Evolutionary conservation across 2,329 filamentous ascomycete genomes (phyloP).

Genomic region (Xylaria sp.): DNA sequence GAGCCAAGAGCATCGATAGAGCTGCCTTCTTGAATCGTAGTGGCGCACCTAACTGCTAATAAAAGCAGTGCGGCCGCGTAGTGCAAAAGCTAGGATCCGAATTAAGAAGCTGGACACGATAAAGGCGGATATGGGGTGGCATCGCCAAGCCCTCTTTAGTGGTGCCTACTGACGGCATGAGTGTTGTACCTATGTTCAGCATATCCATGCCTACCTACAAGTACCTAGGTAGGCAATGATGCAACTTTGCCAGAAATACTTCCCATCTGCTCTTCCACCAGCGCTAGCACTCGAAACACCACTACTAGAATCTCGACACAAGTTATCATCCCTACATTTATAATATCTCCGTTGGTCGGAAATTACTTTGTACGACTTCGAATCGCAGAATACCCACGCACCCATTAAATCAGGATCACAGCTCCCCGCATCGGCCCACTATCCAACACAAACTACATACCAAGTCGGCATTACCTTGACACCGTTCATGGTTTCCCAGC

Average conservation of each 20-base stretch:
- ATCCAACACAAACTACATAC: background rate
- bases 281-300: background rate
- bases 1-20: slow-evolving; percentile 23
- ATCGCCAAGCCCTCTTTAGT: slow-evolving; percentile 35
- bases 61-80: slow-evolving; percentile 7
- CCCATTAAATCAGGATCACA: slow-evolving; percentile 11
- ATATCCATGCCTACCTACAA: background rate
- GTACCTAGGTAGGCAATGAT: slow-evolving; percentile 15
- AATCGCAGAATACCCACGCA: background rate
- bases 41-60: slow-evolving; percentile 22
- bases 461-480: background rate
- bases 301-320: slow-evolving; percentile 2
- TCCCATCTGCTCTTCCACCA: background rate
- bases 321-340: background rate
- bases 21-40: slow-evolving; percentile 29
- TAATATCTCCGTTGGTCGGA: background rate
- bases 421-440: slow-evolving; percentile 22
- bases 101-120: slow-evolving; percentile 31
- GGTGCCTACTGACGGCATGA: slow-evolving; percentile 24
- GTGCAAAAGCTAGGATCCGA: slow-evolving; percentile 18
- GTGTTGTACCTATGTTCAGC: slow-evolving; percentile 14
- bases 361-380: background rate
- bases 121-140: slow-evolving; percentile 20
- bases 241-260: slow-evolving; percentile 3
- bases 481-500: slow-evolving; percentile 36